Percentiles rank a stretch among this genome's conserved stretches.
Evolutionary conservation across 495 filamentous ascomycete genomes (phyloP).

Genomic region (Aspergillus carlsbadensis): DNA sequence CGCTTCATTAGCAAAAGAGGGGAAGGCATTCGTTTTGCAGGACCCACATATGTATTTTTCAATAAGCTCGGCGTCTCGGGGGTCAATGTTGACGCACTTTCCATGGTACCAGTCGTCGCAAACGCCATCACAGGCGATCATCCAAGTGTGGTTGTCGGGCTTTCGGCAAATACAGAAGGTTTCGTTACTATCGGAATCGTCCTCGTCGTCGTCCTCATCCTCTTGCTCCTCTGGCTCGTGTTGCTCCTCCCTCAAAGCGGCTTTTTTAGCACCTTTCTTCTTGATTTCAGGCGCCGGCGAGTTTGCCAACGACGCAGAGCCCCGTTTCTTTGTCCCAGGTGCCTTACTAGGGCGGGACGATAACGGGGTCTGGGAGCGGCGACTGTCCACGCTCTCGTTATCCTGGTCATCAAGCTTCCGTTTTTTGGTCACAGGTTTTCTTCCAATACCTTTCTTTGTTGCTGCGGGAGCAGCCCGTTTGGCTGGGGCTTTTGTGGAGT

Average conservation of each 20-base stretch:
- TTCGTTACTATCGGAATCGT: slow-evolving; percentile 46
- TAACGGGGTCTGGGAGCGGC: slow-evolving; percentile 46
- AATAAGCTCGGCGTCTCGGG: slow-evolving; percentile 61
- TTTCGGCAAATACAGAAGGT: slow-evolving; percentile 70
- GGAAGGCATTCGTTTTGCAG: not conserved
- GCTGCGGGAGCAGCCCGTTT: slow-evolving; percentile 38
- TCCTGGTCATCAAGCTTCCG: slow-evolving; percentile 53
- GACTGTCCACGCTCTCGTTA: slow-evolving; percentile 41
- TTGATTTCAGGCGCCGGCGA: slow-evolving; percentile 41
- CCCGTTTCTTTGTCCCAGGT: slow-evolving; percentile 41
- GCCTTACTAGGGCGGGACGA: slow-evolving; percentile 51
- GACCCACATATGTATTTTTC: slow-evolving; percentile 67
- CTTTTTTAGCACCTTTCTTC: slow-evolving; percentile 32
- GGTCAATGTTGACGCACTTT: slow-evolving; percentile 62
- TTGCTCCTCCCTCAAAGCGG: slow-evolving; percentile 9
- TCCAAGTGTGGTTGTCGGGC: slow-evolving; percentile 72
- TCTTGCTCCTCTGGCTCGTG: slow-evolving; percentile 23
- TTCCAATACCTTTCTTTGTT: slow-evolving; percentile 57
- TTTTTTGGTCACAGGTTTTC: slow-evolving; percentile 56
- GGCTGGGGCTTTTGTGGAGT: slow-evolving; percentile 31
- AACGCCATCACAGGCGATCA: slow-evolving; percentile 71
- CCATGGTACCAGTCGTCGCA: slow-evolving; percentile 79
- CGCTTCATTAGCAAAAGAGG: not conserved
- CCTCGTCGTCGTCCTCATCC: slow-evolving; percentile 22
- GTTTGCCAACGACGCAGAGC: slow-evolving; percentile 36